These are phyloP conservation scores for Debaryomyces psychrophilus DNA, from an alignment of 1,139 yeast genomes.

Conservation along the genomic window DNA sequence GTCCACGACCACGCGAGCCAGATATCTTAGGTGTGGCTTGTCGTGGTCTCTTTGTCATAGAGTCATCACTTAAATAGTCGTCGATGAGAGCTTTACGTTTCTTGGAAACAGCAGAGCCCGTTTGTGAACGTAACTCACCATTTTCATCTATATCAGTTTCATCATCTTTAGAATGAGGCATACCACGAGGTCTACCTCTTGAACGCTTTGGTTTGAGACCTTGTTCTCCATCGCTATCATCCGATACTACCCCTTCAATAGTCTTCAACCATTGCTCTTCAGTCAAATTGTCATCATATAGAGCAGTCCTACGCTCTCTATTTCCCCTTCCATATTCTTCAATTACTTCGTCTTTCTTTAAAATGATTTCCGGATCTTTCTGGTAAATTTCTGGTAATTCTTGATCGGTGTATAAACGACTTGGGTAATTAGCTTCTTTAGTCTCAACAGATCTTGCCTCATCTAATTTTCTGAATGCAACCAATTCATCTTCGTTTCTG, in stretches of 20 bases:
- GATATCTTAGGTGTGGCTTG: conserved; percentile 31
- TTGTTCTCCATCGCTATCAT: conserved; percentile 33
- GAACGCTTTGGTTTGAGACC: conserved; percentile 25
- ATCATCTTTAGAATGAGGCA: conserved; percentile 21
- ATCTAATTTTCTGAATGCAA: conserved; percentile 58
- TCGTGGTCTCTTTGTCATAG: conserved; percentile 28
- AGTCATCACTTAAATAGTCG: conserved; percentile 18
- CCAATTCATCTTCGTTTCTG: conserved; percentile 63
- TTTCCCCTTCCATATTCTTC: conserved; percentile 64
- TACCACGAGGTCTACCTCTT: conserved; percentile 32
- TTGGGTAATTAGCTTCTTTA: conserved; percentile 46
- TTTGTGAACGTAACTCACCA: conserved; percentile 28
- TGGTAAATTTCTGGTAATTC: conserved; percentile 70
- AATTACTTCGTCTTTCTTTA: conserved; percentile 47
- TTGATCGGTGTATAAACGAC: conserved; percentile 57
- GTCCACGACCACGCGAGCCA: conserved; percentile 22
- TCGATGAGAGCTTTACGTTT: conserved; percentile 14
- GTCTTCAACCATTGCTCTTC: conserved; percentile 79
- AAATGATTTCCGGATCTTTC: conserved; percentile 51
- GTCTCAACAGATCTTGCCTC: conserved; percentile 50
- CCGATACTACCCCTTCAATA: conserved; percentile 53
- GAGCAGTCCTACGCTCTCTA: conserved; percentile 63
- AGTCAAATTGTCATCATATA: conserved; percentile 69
- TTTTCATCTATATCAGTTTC: conserved; percentile 21
- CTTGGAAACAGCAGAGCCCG: conserved; percentile 12